Base-by-base conservation (phyloP, 768 basidiomycete species). In the Pleurotus ostreatus region DNA sequence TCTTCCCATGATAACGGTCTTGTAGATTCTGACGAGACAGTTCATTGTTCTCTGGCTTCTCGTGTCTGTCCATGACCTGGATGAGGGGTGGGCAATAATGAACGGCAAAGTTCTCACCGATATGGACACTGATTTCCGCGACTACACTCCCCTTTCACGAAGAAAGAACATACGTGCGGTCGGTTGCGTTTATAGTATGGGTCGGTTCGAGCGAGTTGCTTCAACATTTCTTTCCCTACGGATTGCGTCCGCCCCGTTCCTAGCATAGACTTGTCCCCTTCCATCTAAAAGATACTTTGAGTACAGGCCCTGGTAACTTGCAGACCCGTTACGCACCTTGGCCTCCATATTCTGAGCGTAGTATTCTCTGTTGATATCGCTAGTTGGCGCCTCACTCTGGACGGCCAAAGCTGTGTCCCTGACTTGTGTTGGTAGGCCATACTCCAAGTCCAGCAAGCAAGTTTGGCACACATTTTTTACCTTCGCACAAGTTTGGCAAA, bases 381-480 rank as follows among this genome's bases (percentile, higher is more conserved):
- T 96, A 49, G 89, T 94, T 4, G 97, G 97, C 0, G 97, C 96
- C 59, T 90, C 89, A 64, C 84, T 89, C 68, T 89, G 78, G 20
- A 89, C 62, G 1, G 88, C 93, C 49, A 99, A 73, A 7, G 97
- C 97, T 2, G 95, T 97, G 69, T 99, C 97, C 52, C 97, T 81
- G 8, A 98, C 94, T 78, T 99, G 97, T 0, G 94, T 95, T 4
- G 97, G 97, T 18, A 99, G 75, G 23, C 92, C 92, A 62, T 94
- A 99, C 69, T 98, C 95, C 57, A 99, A 82, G 71, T 99, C 97
- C 43, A 99, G 78, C 25, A 99, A 78, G 70, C 97, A 99, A 1
- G 95, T 98, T 74, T 98, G 97, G 76, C 97, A 99, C 54, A 97
- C 88, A 66, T 94, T 94, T 76, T 92, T 92, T 62, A 93, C 85